Evolutionary conservation across 345 rosid species (phyloP), one percentile per base, ranked within the genome.

Genomic region (Rhizophora apiculata): DNA sequence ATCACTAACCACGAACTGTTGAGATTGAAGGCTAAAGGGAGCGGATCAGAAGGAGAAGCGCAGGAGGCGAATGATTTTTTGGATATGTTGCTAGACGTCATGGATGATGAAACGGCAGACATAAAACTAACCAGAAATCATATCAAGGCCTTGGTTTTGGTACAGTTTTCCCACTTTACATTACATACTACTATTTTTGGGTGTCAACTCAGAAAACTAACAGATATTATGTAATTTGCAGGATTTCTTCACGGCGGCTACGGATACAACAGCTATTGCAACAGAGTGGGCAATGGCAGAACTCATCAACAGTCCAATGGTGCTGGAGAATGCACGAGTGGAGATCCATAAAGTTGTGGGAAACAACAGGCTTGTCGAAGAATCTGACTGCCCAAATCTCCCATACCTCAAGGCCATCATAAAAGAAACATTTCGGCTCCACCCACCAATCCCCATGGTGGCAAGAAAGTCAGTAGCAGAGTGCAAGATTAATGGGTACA

Each of bases 381-480:
- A 43, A 43, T 43, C 49, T 43, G 49, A 43, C 49, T 13, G 18
- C 18, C 49, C 49, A 43, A 43, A 43, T 13, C 49, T 13, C 49
- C 49, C 49, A 13, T 43, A 43, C 18, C 18, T 43, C 5, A 18
- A 43, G 0, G 49, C 49, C 49, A 13, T 39, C 49, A 43, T 43
- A 4, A 84, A 81, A 60, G 87, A 84, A 63, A 55, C 81, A 4
- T 64, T 84, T 49, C 74, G 87, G 8, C 74, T 84, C 53, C 87
- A 84, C 73, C 87, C 83, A 0, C 76, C 84, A 0, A 59, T 83
- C n/a, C 86, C 86, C 3, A 65, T 81, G 75, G 10, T 83, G 16
- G 15, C 64, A 0, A 76, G 86, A 8, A 78, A 60, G 48, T 65
- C 82, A 4, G 22, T 60, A 1, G 26, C 73, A 22, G 75, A 73